Base-by-base conservation (phyloP, 805 yeast genomes). In the Zygosaccharomyces lentus region DNA sequence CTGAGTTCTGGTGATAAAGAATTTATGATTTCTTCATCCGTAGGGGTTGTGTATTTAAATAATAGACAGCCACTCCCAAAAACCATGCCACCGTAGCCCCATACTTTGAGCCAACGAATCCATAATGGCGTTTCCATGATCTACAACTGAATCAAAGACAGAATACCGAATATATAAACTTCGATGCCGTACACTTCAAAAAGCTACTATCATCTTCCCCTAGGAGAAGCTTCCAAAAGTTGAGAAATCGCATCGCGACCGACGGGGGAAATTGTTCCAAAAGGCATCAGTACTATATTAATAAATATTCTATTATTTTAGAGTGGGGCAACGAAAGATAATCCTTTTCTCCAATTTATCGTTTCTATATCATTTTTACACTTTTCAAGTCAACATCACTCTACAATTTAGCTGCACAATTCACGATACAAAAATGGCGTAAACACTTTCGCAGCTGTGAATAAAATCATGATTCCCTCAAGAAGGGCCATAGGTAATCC, bases 1-100 rank as follows among this genome's bases (percentile, higher is more conserved):
- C 87, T 73, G 36, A 89, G 70, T 61, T 90, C 96, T 1, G 98
- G 96, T 6, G 95, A 84, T 53, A 89, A 73, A 41, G 75, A 66
- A 0, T 81, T 78, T 34, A 89, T 74, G 38, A 90, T 65, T 59
- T 90, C 77, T 56, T 88, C 96, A 53, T 87, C 95, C 1, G 90
- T 77, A 2, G 98, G 98, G 0, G 88, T 82, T 0, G 90, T 80
- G 64, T 78, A 85, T 52, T 81, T 84, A 68, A 68, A 83, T 13
- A 84, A 69, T 5, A 86, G 53, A 0, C 81, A 77, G n/a, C 97
- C 98, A 0, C 79, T 57, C 4, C 83, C 87, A 2, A 87, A 70
- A 15, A 88, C 78, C 15, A 79, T 75, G n/a, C 77, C 78, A 8
- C 95, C 89, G 9, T 72, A 72, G 23, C 74, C 71, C 54, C 73